These are phyloP conservation scores for Ceratocystis variospora DNA, from an alignment of 2,329 filamentous ascomycete genomes.

Conservation along the genomic window DNA sequence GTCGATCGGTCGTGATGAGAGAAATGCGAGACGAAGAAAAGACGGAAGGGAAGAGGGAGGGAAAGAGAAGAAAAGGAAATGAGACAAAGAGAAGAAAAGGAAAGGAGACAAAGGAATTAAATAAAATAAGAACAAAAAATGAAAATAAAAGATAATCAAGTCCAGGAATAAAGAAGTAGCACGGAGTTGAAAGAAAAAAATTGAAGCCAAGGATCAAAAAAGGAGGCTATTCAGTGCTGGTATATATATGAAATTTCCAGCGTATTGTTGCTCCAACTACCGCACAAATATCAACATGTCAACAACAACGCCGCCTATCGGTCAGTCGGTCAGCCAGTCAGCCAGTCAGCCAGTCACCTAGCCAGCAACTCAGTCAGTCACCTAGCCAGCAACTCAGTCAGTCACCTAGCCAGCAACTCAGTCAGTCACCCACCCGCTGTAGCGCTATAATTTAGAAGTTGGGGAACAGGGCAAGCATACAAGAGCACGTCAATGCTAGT, in stretches of 20 bases:
- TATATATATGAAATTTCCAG: background rate
- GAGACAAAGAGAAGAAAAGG: background rate
- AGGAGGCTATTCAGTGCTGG: background rate
- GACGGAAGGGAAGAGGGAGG: background rate
- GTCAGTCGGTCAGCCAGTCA: too few relatives aligned
- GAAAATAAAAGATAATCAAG: constrained; percentile 1
- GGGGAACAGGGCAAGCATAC: too few relatives aligned
- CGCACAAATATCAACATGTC: background rate
- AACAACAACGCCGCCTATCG: too few relatives aligned
- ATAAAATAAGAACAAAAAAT: background rate
- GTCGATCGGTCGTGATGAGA: background rate
- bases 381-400: too few relatives aligned
- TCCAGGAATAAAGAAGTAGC: background rate
- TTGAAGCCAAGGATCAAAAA: background rate
- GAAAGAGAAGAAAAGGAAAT: background rate
- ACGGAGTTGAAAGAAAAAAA: background rate
- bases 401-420: too few relatives aligned
- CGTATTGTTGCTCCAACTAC: background rate
- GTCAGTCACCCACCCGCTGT: too few relatives aligned
- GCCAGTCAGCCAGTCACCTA: too few relatives aligned
- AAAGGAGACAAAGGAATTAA: background rate
- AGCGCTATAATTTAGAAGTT: too few relatives aligned
- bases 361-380: too few relatives aligned
- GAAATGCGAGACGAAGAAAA: constrained; percentile 4
- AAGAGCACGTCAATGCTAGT: too few relatives aligned